These are phyloP conservation scores for Acorus gramineus DNA, from an alignment of 106 monocot genomes.

Conservation along the genomic window DNA sequence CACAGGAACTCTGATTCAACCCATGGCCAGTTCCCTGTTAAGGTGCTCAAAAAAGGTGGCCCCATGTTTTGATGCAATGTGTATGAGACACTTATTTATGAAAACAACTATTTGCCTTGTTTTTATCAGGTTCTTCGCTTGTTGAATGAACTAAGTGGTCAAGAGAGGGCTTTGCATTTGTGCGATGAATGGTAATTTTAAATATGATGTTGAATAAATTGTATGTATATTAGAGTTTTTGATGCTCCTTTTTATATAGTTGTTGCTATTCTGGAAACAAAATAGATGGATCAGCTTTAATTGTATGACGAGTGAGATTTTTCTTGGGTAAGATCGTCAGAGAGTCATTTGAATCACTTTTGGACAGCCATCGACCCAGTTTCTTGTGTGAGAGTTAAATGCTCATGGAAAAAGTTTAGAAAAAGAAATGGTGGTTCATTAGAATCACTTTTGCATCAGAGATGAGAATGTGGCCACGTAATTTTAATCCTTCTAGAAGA, in stretches of 20 bases:
- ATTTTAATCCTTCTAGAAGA: no score
- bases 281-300: no score
- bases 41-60: constrained; percentile 32
- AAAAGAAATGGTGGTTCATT: no score
- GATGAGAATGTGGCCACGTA: no score
- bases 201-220: neutral
- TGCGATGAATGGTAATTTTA: constrained; percentile 81
- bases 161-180: constrained; percentile 60
- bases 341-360: no score
- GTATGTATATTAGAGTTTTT: neutral
- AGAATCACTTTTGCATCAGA: no score
- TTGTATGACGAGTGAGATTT: no score
- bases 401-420: no score
- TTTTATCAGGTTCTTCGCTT: constrained; percentile 66
- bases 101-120: neutral
- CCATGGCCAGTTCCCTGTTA: constrained; percentile 26
- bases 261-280: neutral
- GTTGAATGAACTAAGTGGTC: constrained; percentile 59
- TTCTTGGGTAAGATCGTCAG: no score
- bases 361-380: no score
- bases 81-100: neutral
- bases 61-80: neutral
- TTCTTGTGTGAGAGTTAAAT: no score
- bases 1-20: constrained; percentile 29
- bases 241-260: neutral